Evolutionary conservation across 2,329 filamentous ascomycete species (phyloP), one percentile per base, ranked within the genome.

Genomic region (Rosellinia necatrix): DNA sequence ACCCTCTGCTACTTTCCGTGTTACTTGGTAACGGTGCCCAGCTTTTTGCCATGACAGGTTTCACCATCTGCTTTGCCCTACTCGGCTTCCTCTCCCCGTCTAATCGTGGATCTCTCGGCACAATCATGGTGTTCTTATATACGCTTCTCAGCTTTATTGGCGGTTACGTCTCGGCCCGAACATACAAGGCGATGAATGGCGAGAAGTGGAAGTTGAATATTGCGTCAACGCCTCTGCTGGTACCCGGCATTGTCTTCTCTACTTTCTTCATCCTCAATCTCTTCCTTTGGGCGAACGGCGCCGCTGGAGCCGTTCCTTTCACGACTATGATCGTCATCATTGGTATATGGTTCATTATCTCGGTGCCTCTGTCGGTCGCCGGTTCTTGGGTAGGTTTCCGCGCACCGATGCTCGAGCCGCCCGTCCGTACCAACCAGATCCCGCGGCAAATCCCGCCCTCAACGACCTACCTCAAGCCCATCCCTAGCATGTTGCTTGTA

Each of bases 181-280:
- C 89, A n/a, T 99, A 99, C 84, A 97, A 97, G 76, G 87, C 91
- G 30, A 91, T 97, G 76, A 86, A 88, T 47, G 94, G 94, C 56
- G 92, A 97, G 64, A 83, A 88, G 60, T 99, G 94, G 94, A 97
- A 96, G 79, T 78, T 91, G 61, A 96, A 96, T 74, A 96, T 99
- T 70, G 82, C 86, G 40, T 81, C 94, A 67, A 99, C 96, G 0
- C 94, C 94, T 0, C 71, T 93, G 4, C 80, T 96, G 37, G 86
- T 97, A 6, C 94, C 94, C 0, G 89, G 86, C 37, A 84, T 96
- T 57, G 91, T 97, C 48, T 99, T 99, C 70, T 73, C 79, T 29
- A 83, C 83, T 35, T 99, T 97, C 78, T 97, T 99, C 83, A 80
- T 97, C 38, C 84, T 99, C 55, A 92, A 99, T 73, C 82, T 99